Conservation (phyloP, 768 basidiomycete species). For the Dacryopinax spathularia region DNA sequence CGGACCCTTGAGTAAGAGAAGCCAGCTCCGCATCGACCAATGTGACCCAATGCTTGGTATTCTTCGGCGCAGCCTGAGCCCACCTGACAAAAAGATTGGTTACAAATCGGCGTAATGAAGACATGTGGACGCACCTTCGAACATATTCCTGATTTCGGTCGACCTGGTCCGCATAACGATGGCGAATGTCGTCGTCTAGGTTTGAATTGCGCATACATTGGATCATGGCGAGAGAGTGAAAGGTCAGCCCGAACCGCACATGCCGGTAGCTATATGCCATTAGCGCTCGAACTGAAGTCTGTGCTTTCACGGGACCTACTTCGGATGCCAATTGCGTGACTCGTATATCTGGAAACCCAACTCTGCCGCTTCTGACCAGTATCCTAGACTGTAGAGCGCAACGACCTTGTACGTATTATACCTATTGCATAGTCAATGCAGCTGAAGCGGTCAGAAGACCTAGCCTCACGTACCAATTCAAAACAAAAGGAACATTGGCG, state of each 20-base stretch:
- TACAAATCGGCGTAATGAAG: not conserved
- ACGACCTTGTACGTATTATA: slow-evolving; percentile 57
- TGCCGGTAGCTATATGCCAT: slow-evolving; percentile 41
- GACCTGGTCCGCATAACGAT: slow-evolving; percentile 41
- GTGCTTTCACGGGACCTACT: slow-evolving; percentile 26
- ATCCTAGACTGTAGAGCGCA: slow-evolving; percentile 50
- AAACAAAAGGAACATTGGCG: slow-evolving; percentile 37
- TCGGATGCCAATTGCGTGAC: slow-evolving; percentile 45
- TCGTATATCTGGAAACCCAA: slow-evolving; percentile 51
- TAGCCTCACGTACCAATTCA: slow-evolving; percentile 35
- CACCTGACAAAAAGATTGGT: slow-evolving; percentile 31
- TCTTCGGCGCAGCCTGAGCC: slow-evolving; percentile 55
- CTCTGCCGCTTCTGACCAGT: slow-evolving; percentile 40
- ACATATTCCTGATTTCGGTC: slow-evolving; percentile 47
- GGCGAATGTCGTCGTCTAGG: slow-evolving; percentile 23
- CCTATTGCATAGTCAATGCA: slow-evolving; percentile 24
- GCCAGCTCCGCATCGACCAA: slow-evolving; percentile 61
- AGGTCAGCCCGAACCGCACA: slow-evolving; percentile 52
- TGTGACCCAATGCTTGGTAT: slow-evolving; percentile 52
- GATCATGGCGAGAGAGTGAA: slow-evolving; percentile 54
- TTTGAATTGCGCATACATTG: slow-evolving; percentile 39
- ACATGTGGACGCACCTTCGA: slow-evolving; percentile 31
- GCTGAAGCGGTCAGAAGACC: not conserved
- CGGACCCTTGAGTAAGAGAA: slow-evolving; percentile 38
- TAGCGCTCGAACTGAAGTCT: not conserved